phyloP scores from a whole-genome alignment of 345 rosid species.

The Eucalyptus fibrosa region DNA sequence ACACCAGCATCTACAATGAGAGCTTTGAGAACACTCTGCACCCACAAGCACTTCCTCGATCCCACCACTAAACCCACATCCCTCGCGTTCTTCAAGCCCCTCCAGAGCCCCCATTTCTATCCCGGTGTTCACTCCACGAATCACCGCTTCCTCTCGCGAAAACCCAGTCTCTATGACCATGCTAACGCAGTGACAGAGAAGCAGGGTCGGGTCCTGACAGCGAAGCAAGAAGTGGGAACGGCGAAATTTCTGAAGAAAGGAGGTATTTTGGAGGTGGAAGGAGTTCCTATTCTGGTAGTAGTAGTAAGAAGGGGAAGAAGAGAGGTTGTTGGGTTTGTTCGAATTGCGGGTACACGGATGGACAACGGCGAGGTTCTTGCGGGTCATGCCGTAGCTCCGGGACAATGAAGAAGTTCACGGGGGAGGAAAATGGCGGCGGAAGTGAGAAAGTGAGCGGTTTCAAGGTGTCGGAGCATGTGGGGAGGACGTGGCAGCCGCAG shows the following conservation, averaged over 20 bases:
- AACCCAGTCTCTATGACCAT: neutral
- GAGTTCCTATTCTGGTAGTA: too few species aligned
- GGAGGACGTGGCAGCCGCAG: constrained; percentile 58
- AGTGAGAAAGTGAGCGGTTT: constrained; percentile 16
- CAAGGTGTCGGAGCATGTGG: constrained; percentile 19
- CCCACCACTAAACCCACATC: neutral
- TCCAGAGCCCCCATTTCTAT: neutral
- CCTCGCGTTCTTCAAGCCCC: neutral
- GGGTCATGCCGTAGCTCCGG: constrained; percentile 37
- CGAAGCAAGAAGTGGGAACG: neutral
- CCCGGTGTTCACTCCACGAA: neutral
- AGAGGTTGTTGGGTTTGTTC: constrained; percentile 52
- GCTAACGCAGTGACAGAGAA: neutral
- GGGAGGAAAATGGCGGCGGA: constrained; percentile 6
- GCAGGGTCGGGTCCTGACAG: neutral
- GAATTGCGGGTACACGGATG: constrained; percentile 50
- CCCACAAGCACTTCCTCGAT: neutral
- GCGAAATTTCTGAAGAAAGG: neutral
- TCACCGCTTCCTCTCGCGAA: neutral
- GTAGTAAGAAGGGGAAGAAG: constrained; percentile 14
- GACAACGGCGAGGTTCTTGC: constrained; percentile 93
- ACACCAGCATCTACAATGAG: neutral
- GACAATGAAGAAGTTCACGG: constrained; percentile 40
- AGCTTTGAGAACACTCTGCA: neutral
- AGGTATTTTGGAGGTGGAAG: neutral